These are phyloP conservation scores for Capsicum chinense DNA, from an alignment of 257 asterid species.

Conservation along the genomic window DNA sequence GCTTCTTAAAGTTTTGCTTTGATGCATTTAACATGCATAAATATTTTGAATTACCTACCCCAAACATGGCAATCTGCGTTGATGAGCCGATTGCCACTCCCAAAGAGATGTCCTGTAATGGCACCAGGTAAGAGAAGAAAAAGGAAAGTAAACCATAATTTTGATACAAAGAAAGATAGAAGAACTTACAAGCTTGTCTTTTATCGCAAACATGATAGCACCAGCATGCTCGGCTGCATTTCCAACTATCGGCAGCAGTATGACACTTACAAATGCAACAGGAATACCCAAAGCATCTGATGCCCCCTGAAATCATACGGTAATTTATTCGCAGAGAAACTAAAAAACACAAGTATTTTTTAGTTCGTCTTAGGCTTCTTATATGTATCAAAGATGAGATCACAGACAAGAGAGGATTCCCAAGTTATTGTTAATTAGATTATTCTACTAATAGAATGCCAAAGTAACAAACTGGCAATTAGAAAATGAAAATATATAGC, in stretches of 20 bases:
- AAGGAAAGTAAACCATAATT: conserved; percentile 20
- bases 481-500: conserved; percentile 5
- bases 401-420: not conserved
- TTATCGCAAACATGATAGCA: conserved; percentile 84
- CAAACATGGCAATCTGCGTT: conserved; percentile 87
- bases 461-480: not conserved
- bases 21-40: conserved; percentile 18
- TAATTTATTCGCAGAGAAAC: conserved; percentile 6
- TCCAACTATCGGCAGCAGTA: conserved; percentile 84
- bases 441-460: conserved; percentile 21
- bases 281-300: conserved; percentile 78
- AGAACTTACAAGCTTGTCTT: conserved; percentile 79
- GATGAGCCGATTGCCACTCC: conserved; percentile 91
- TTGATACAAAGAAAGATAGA: conserved; percentile 4
- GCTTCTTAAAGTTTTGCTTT: not conserved
- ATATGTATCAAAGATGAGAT: not conserved
- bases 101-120: conserved; percentile 71
- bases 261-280: conserved; percentile 78
- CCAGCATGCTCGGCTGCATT: conserved; percentile 92
- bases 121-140: conserved; percentile 31
- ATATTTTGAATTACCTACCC: conserved; percentile 50
- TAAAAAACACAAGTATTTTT: not conserved
- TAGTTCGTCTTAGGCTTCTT: not conserved
- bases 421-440: not conserved
- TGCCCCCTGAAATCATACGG: conserved; percentile 62